Evolutionary conservation across 495 filamentous ascomycete species (phyloP).

Genomic region (Penicillium flavigenum): DNA sequence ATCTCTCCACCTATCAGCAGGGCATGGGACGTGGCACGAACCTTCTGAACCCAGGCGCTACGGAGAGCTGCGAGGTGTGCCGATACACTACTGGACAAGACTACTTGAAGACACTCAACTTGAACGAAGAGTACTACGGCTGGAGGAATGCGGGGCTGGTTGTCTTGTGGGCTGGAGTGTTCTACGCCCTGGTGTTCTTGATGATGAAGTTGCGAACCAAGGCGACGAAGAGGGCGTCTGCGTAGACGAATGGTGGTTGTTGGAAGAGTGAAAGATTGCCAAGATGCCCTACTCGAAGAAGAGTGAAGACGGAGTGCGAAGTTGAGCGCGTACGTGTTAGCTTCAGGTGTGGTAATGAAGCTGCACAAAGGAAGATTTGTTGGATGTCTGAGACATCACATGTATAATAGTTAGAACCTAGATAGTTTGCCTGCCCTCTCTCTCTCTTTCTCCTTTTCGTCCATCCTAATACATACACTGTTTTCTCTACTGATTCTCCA

Average conservation of each 20-base stretch:
- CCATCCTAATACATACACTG: too few species aligned
- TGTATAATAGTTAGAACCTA: too few species aligned
- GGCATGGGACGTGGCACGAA: constrained; percentile 46
- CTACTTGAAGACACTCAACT: constrained; percentile 35
- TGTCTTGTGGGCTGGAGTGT: too few species aligned
- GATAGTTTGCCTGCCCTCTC: too few species aligned
- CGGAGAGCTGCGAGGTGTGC: constrained; percentile 56
- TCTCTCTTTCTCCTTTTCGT: too few species aligned
- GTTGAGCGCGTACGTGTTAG: constrained; percentile 13
- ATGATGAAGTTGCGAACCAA: constrained; percentile 42
- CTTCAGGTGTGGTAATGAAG: constrained; percentile 13
- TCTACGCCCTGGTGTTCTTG: too few species aligned
- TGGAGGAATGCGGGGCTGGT: constrained; percentile 34
- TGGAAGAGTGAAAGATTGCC: constrained; percentile 1
- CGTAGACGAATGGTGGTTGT: neutral
- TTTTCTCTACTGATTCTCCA: too few species aligned
- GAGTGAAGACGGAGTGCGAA: constrained; percentile 13
- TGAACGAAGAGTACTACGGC: constrained; percentile 39
- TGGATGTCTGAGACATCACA: too few species aligned
- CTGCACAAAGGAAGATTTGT: constrained; percentile 15
- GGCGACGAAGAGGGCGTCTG: constrained; percentile 33
- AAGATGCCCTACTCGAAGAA: constrained; percentile 12
- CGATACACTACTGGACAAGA: constrained; percentile 35
- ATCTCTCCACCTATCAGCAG: constrained; percentile 50
- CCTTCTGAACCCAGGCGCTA: constrained; percentile 45